phyloP scores from a whole-genome alignment of 2,329 filamentous ascomycete species.

The Akanthomyces dipterigenus region DNA sequence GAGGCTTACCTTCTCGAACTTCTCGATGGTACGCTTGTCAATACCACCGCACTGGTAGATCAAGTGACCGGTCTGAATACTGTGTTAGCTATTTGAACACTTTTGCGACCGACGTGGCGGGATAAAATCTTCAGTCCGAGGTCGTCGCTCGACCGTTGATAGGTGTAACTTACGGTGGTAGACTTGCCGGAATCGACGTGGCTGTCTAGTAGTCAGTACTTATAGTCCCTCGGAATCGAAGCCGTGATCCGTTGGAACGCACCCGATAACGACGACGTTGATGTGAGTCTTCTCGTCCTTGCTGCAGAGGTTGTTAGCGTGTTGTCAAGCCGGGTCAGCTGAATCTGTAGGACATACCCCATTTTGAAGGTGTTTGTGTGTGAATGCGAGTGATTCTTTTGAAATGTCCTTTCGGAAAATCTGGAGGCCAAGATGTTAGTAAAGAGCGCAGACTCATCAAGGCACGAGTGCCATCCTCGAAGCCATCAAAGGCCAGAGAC shows the following conservation, averaged over 20 bases:
- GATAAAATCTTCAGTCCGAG: background rate
- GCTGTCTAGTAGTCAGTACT: slow-evolving; percentile 35
- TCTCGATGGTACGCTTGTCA: slow-evolving; percentile 99
- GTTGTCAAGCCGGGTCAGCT: background rate
- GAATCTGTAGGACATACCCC: slow-evolving; percentile 19
- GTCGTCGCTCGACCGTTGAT: slow-evolving; percentile 1
- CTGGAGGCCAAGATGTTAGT: slow-evolving; percentile 18
- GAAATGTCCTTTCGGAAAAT: slow-evolving; percentile 19
- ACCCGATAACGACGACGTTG: slow-evolving; percentile 91
- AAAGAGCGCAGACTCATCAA: background rate
- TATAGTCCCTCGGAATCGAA: slow-evolving; percentile 25
- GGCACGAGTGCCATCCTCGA: background rate
- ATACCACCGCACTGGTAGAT: slow-evolving; percentile 99
- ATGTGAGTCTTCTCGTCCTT: slow-evolving; percentile 95
- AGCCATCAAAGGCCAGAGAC: background rate
- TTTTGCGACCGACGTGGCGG: slow-evolving; percentile 9
- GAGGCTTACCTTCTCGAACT: slow-evolving; percentile 96
- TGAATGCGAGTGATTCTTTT: slow-evolving; percentile 17
- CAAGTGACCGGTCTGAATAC: slow-evolving; percentile 66
- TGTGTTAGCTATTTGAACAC: slow-evolving; percentile 20
- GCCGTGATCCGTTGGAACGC: slow-evolving; percentile 17
- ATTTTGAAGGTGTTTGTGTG: slow-evolving; percentile 28
- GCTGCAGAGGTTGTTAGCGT: slow-evolving; percentile 43
- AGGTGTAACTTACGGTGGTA: slow-evolving; percentile 68
- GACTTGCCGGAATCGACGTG: slow-evolving; percentile 99